Conservation (phyloP, 2,329 filamentous ascomycete genomes). For the Beauveria medogensis region DNA sequence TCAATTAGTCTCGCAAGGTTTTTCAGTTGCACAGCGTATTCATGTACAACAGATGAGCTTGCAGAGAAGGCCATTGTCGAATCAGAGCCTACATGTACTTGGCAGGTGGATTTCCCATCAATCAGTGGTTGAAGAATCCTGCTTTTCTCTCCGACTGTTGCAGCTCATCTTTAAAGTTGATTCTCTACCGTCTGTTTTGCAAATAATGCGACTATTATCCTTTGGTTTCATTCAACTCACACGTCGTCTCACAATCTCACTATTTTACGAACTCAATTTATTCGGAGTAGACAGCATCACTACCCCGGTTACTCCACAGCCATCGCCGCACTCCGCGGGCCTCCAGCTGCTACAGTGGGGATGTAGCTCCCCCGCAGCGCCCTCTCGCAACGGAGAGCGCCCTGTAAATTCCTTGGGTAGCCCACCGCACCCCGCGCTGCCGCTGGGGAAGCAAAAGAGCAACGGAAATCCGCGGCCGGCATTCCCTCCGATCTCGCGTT, state of each 20-base stretch:
- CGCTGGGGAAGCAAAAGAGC: not conserved
- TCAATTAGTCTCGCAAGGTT: too few relatives aligned
- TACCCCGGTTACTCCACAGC: conserved; percentile 7
- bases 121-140: too few relatives aligned
- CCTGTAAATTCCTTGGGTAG: not conserved
- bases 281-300: not conserved
- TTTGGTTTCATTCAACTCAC: not conserved
- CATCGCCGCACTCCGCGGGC: conserved; percentile 3
- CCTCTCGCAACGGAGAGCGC: not conserved
- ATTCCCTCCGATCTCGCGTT: conserved; percentile 11
- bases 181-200: too few relatives aligned
- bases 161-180: too few relatives aligned
- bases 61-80: too few relatives aligned
- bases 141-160: too few relatives aligned
- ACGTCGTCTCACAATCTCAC: not conserved
- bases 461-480: conserved; percentile 8
- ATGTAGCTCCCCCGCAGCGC: not conserved
- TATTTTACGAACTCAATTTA: not conserved
- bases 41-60: too few relatives aligned
- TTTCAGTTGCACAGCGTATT: too few relatives aligned
- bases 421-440: not conserved
- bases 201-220: too few relatives aligned
- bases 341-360: not conserved
- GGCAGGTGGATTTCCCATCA: too few relatives aligned
- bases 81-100: too few relatives aligned